phyloP scores from a whole-genome alignment of 1,139 yeast species.

The Scheffersomyces titani region DNA sequence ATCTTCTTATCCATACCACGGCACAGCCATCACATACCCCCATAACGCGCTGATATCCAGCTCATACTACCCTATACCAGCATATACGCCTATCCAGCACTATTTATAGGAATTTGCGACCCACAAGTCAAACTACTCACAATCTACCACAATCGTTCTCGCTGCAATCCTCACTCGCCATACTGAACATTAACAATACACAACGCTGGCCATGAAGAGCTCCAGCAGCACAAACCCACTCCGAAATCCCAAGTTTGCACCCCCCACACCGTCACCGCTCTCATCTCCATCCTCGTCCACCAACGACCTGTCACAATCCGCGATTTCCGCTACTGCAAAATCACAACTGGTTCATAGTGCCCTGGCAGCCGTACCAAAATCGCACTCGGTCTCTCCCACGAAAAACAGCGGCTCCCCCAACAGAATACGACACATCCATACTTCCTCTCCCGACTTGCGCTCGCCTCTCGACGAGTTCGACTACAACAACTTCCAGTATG shows the following conservation, averaged over 20 bases:
- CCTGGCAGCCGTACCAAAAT: slow-evolving; percentile 1
- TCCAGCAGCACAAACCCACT: not conserved
- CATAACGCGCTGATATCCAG: not conserved
- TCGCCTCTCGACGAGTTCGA: slow-evolving; percentile 4
- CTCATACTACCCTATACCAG: not conserved
- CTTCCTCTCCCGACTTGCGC: not conserved
- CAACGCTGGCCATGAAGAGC: not conserved
- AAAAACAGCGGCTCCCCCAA: not conserved
- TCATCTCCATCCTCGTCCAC: slow-evolving; percentile 1
- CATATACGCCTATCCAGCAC: not conserved
- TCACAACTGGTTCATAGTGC: not conserved
- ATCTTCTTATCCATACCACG: not conserved
- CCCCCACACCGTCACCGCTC: slow-evolving; percentile 11
- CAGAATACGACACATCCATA: slow-evolving; percentile 1
- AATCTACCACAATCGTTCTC: too few species aligned
- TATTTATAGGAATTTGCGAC: not conserved
- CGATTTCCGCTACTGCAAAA: not conserved
- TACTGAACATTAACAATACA: not conserved
- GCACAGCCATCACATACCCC: not conserved
- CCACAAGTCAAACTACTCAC: not conserved
- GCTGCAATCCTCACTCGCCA: too few species aligned
- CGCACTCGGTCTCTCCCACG: not conserved
- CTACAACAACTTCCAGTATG: slow-evolving; percentile 3
- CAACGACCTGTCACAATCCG: not conserved
- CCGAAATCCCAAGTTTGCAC: slow-evolving; percentile 5